These are phyloP conservation scores for Apiospora arundinis DNA, from an alignment of 2,329 filamentous ascomycete genomes.

Conservation along the genomic window DNA sequence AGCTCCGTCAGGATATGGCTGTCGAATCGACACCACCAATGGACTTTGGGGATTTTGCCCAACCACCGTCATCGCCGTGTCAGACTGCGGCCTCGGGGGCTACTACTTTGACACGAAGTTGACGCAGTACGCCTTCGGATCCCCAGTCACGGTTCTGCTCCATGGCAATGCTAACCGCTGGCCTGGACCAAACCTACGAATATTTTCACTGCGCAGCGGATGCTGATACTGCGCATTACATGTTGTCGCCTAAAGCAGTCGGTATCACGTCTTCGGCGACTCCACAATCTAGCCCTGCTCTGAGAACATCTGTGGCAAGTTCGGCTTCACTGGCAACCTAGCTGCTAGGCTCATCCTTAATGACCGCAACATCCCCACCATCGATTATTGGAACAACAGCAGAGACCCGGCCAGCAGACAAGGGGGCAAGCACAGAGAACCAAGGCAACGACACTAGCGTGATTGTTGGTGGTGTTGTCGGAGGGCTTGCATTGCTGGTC, in stretches of 20 bases:
- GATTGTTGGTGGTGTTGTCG: conserved; percentile 10
- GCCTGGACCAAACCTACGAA: conserved; percentile 17
- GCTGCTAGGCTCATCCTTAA: neutral
- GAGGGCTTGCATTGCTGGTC: conserved; percentile 2
- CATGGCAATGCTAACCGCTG: conserved; percentile 10
- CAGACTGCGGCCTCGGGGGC: conserved; percentile 46
- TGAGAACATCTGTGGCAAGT: neutral
- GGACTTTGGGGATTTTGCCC: conserved; percentile 49
- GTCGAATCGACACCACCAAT: conserved; percentile 42
- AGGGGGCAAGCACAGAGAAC: neutral
- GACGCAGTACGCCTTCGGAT: neutral
- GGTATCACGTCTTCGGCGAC: neutral
- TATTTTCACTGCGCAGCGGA: neutral
- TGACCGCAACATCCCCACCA: too few species aligned
- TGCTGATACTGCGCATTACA: neutral
- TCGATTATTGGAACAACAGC: neutral
- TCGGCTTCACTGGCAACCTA: neutral
- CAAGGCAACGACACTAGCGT: conserved; percentile 1
- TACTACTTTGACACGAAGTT: conserved; percentile 38
- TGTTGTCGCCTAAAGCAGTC: neutral
- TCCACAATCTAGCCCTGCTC: neutral
- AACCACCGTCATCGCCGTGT: conserved; percentile 41
- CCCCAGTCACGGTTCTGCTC: conserved; percentile 14
- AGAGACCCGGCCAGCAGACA: neutral
- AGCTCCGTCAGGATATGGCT: conserved; percentile 43